These are phyloP conservation scores for Fusarium torulosum DNA, from an alignment of 2,329 filamentous ascomycete species.

Conservation along the genomic window DNA sequence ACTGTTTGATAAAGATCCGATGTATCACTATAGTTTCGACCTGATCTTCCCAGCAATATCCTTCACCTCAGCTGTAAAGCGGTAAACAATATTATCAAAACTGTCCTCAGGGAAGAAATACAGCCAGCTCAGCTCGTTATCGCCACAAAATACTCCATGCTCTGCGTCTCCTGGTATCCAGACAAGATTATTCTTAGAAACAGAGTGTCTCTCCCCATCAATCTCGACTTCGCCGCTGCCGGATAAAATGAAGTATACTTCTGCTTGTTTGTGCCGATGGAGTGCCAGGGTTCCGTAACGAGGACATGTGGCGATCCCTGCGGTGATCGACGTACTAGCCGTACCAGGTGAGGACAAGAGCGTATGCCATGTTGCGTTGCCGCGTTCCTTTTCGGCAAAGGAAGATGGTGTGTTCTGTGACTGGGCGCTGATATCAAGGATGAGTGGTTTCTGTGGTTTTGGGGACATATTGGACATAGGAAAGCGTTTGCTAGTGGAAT, in stretches of 20 bases:
- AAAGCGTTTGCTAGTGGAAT: not conserved
- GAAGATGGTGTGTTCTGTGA: constrained; percentile 8
- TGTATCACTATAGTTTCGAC: constrained; percentile 9
- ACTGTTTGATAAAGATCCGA: not conserved
- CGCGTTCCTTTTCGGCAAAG: constrained; percentile 22
- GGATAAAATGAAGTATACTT: constrained; percentile 45
- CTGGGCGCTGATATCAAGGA: constrained; percentile 18
- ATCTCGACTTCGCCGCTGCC: constrained; percentile 44
- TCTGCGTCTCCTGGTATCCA: constrained; percentile 46
- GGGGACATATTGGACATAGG: not conserved
- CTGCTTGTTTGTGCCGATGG: constrained; percentile 46
- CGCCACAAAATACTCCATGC: constrained; percentile 42
- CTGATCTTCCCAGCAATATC: not conserved
- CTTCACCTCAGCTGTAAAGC: constrained; percentile 36
- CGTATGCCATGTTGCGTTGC: constrained; percentile 44
- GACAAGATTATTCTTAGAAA: constrained; percentile 35
- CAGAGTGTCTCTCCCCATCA: constrained; percentile 23
- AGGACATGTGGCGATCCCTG: constrained; percentile 44
- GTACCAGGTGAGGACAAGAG: constrained; percentile 38
- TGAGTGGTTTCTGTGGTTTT: constrained; percentile 8
- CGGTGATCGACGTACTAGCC: constrained; percentile 20
- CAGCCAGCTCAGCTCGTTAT: constrained; percentile 38
- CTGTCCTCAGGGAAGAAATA: constrained; percentile 45
- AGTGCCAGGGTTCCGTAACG: constrained; percentile 38
- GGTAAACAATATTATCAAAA: constrained; percentile 43